A percentile compares a stretch with the other conserved stretches of the same genome.
Evolutionary conservation across 352 stramenopile genomes (phyloP).

Genomic region (Pythium diclinum): DNA sequence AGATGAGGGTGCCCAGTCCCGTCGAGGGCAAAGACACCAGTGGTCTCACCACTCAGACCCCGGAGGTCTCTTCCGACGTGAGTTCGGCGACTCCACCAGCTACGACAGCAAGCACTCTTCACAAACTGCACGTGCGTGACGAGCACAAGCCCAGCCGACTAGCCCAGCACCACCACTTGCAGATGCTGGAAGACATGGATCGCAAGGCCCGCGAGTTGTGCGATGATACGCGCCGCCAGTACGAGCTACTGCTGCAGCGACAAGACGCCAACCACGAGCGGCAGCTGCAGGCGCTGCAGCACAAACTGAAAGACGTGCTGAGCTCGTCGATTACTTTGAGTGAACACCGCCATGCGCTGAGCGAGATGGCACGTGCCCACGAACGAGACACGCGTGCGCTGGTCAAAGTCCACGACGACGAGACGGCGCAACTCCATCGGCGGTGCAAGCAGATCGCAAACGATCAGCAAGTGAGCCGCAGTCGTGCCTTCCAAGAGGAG

Average conservation of each 20-base stretch:
- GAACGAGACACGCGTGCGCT: slow-evolving; percentile 30
- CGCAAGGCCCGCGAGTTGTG: slow-evolving; percentile 48
- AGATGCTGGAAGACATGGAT: slow-evolving; percentile 31
- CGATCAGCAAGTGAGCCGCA: slow-evolving; percentile 18
- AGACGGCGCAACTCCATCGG: slow-evolving; percentile 29
- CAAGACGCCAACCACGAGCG: slow-evolving; percentile 44
- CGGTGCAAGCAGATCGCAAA: slow-evolving; percentile 33
- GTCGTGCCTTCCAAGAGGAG: slow-evolving; percentile 26
- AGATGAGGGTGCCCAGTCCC: not conserved
- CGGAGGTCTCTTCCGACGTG: not conserved
- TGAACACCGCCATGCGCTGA: slow-evolving; percentile 51
- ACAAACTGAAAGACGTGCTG: slow-evolving; percentile 44
- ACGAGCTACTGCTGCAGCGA: slow-evolving; percentile 43
- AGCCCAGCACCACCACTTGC: slow-evolving; percentile 1
- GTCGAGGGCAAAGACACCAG: not conserved
- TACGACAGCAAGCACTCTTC: not conserved
- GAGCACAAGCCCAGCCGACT: not conserved
- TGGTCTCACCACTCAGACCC: not conserved
- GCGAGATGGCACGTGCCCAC: slow-evolving; percentile 20
- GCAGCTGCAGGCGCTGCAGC: slow-evolving; percentile 37
- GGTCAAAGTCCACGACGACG: slow-evolving; percentile 21
- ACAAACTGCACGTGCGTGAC: not conserved
- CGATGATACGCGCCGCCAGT: slow-evolving; percentile 53
- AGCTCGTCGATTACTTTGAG: slow-evolving; percentile 42
- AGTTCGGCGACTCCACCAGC: not conserved